Evolutionary conservation across 2,329 filamentous ascomycete genomes (phyloP), one percentile per base, ranked within the genome.

Genomic region (Pseudocercospora cruenta): DNA sequence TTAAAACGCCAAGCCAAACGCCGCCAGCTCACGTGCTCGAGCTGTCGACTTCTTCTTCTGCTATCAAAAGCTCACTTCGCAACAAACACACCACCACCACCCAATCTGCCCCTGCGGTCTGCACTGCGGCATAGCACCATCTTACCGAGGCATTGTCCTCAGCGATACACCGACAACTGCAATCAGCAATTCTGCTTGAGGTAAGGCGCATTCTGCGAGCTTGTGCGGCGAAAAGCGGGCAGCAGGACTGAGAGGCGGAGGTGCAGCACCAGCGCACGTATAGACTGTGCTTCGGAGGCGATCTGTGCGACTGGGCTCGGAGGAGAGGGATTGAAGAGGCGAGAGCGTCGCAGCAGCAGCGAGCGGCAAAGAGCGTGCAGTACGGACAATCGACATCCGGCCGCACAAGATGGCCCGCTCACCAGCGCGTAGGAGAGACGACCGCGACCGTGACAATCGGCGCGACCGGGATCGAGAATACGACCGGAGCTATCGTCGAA

Each of bases 391-490:
- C 51, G 59, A 53, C 55, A 54, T 58, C 59, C 62, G 67, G 67
- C 65, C 67, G 60, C 51, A 60, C 59, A 61, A 66, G 39, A 70
- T 72, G 70, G 70, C 69, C 62, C 69, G 69, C 70, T 72, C 70
- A 72, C 70, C 67, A 69, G 62, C 66, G 63, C 69, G 70, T 65
- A 71, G 69, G 68, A 68, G 70, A 67, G 66, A 72, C 43, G 68
- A 70, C 36, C 36, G 36, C 51, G 69, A 66, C 54, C 65, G 60
- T 62, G 65, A 69, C 58, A 43, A 61, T 39, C 68, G 67, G 39
- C 64, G 68, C 58, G 63, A 68, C 61, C 60, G 69, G 58, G 68
- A 75, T 60, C 72, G 64, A 69, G 71, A 66, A 63, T 70, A 61
- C 60, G 66, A 67, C 28, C 63, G 70, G 39, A 16, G 1, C 22